These are phyloP conservation scores for Boletus smithii DNA, from an alignment of 1,284 basidiomycete species.

Conservation along the genomic window DNA sequence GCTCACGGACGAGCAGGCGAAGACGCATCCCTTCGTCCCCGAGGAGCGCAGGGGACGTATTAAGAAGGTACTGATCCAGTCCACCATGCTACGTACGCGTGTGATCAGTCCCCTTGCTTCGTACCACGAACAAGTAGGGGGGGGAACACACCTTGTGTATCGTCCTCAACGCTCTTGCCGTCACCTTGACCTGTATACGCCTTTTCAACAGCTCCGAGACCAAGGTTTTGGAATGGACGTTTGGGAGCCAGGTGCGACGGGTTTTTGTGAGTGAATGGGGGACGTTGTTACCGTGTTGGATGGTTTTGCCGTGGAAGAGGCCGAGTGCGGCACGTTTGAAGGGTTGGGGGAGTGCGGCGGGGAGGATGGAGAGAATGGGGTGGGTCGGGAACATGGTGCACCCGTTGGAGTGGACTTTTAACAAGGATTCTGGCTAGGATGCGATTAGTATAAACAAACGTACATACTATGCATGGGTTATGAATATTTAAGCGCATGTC, in stretches of 20 bases:
- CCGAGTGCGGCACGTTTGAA: constrained; percentile 76
- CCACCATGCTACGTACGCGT: constrained; percentile 55
- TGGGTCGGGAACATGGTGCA: constrained; percentile 29
- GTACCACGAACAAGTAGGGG: background rate
- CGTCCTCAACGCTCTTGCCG: constrained; percentile 70
- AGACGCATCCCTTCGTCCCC: constrained; percentile 76
- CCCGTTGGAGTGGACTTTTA: no score
- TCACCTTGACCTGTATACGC: constrained; percentile 63
- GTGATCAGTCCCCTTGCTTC: background rate
- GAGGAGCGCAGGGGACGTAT: constrained; percentile 60
- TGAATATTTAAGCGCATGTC: no score
- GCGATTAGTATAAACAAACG: background rate
- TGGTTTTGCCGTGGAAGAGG: constrained; percentile 77
- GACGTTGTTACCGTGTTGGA: constrained; percentile 85
- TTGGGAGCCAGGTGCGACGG: constrained; percentile 86
- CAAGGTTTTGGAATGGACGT: constrained; percentile 73
- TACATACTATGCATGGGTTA: background rate
- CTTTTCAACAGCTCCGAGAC: constrained; percentile 62
- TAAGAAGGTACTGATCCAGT: constrained; percentile 75
- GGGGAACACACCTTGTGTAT: constrained; percentile 67
- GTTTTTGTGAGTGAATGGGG: constrained; percentile 91
- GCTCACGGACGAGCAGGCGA: constrained; percentile 55
- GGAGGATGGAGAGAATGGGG: constrained; percentile 24
- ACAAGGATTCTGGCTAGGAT: no score
- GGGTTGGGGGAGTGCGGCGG: constrained; percentile 47